Evolutionary conservation across 192 early-diverging fungal genomes (phyloP), one percentile per base, ranked within the genome.

Genomic region (Coemansia sp.): DNA sequence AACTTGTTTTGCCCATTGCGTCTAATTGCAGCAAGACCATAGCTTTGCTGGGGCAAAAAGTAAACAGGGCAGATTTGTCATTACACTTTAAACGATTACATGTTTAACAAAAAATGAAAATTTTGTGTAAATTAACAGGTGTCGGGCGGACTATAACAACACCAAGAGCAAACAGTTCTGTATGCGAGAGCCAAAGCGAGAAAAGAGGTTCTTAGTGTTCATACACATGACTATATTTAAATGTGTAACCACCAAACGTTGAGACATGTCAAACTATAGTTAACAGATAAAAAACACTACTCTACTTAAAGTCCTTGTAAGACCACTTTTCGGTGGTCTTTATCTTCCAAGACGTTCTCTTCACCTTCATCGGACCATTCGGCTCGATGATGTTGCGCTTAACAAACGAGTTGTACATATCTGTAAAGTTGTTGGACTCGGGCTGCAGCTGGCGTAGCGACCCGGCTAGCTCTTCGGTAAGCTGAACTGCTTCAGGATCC

Each of bases 141-240:
- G 27, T 27, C 27, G 27, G 27, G 4, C 27, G 5, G 27, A 27
- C 27, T 27, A 27, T 27, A 5, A 27, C 27, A 27, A 27, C 27
- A 27, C 27, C 5, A 27, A 27, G 27, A 27, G 27, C 27, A 27
- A 27, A 5, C 27, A 3, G 5, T 27, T 27, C 2, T 27, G 27
- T 27, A 27, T 27, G 27, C 27, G 27, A 27, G 27, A 27, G 27
- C 27, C 27, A 27, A 5, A 27, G 27, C 0, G 2, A 27, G 27
- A 27, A 27, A 27, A 27, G 27, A 27, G 5, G 27, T 27, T 5
- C 27, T 27, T 5, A 97, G 76, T 97, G 98, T 88, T 99, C 82
- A 43, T 82, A 73, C 23, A 62, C 71, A 5, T 84, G 49, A n/a
- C 11, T 47, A 41, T 41, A 41, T 41, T 14, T 14, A 41, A 41